Evolutionary conservation across 306 rosid genomes (phyloP), one percentile per base, ranked within the genome.

Genomic region (Cucurbita maxima): DNA sequence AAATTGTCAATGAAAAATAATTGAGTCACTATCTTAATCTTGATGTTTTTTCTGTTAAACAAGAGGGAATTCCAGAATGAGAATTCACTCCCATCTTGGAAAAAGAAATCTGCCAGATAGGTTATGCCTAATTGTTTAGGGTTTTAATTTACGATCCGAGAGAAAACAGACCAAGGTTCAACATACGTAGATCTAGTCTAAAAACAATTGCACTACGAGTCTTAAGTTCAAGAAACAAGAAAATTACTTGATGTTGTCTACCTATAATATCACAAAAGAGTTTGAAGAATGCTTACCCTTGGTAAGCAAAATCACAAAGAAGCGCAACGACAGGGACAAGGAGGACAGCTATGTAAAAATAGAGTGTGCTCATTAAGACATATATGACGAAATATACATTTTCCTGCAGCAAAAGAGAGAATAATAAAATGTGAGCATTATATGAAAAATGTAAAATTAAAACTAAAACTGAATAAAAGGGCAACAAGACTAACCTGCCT

Each of bases 301-400:
- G 96, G 84, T 85, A 94, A 75, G 89, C 74, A 57, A 94, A 94
- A 80, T 94, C 99, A 3, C 89, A 84, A 62, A 94, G 84, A 76
- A 94, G 96, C 10, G 96, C 99, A 75, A 83, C 89, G 67, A 89
- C 60, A 10, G 99, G 99, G 73, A 91, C 88, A 22, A 94, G 94
- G n/a, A 89, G 60, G 76, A 91, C 78, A 20, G 90, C 77, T 76
- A 91, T 3, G 80, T 94, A 94, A 88, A 94, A 94, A 77, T 91
- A 89, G 71, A 81, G 36, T 57, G 99, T 89, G 76, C 95, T 88
- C 99, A 94, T 90, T 88, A 94, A 58, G 76, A 89, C 95, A 80
- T 76, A 94, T 66, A 90, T 88, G 84, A 87, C 94, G 76, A 81
- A 89, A 82, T 87, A 91, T 58, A 91, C 55, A 86, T 91, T 94